Evolutionary conservation across 2,329 filamentous ascomycete genomes (phyloP).

Genomic region (Colletotrichum sp.): DNA sequence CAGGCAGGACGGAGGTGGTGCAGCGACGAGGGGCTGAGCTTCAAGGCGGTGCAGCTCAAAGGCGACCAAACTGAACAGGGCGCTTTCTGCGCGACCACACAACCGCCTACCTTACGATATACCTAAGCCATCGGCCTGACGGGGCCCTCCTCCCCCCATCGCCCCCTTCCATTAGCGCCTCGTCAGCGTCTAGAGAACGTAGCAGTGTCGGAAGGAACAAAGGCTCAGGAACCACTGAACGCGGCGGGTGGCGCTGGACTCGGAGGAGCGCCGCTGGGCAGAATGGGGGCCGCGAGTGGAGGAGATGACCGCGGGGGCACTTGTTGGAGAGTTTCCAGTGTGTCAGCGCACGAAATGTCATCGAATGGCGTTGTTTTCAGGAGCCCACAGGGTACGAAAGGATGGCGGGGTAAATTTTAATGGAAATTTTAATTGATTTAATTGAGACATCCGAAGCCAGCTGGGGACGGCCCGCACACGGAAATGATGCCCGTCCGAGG

Average conservation of each 20-base stretch:
- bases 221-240: background rate
- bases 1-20: background rate
- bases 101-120: background rate
- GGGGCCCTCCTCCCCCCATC: background rate
- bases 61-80: background rate
- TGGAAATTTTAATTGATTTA: conserved; percentile 13
- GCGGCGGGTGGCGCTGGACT: background rate
- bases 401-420: conserved; percentile 16
- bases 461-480: conserved; percentile 11
- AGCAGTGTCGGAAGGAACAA: background rate
- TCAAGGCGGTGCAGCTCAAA: conserved; percentile 11
- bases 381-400: background rate
- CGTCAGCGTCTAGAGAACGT: background rate
- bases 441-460: conserved; percentile 11
- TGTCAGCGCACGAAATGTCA: conserved; percentile 17
- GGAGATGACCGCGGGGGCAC: background rate
- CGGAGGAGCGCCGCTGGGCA: background rate
- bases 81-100: background rate
- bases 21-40: conserved; percentile 3
- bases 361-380: conserved; percentile 2
- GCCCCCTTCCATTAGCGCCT: conserved; percentile 4
- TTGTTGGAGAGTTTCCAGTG: background rate
- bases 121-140: background rate
- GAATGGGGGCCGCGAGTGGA: background rate
- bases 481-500: conserved; percentile 3